Conservation (phyloP, 495 filamentous ascomycete species). For the Hypomontagnella monticulosa region DNA sequence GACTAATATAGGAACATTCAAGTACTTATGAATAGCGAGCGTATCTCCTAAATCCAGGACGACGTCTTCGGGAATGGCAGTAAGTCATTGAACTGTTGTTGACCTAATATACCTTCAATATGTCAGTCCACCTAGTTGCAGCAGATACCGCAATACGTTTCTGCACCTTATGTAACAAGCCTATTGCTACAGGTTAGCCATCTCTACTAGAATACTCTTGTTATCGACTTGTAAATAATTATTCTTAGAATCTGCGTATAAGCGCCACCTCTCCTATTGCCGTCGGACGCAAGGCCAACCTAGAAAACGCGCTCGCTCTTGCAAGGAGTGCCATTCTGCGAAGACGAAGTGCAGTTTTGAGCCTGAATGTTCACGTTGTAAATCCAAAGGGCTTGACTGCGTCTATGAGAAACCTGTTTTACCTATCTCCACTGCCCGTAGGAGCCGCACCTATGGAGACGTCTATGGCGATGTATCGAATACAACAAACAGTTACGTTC, state of each 20-base stretch:
- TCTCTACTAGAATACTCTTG: background rate
- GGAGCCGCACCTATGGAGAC: background rate
- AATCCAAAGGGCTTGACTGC: slow-evolving; percentile 26
- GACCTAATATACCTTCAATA: background rate
- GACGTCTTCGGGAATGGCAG: too few species aligned
- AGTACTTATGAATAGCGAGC: too few species aligned
- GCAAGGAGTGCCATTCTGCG: slow-evolving; percentile 42
- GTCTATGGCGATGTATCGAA: background rate
- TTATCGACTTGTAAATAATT: background rate
- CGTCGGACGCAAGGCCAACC: slow-evolving; percentile 32
- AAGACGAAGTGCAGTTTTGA: slow-evolving; percentile 46
- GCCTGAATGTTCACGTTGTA: slow-evolving; percentile 35
- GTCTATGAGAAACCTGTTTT: slow-evolving; percentile 32
- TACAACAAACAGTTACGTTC: background rate
- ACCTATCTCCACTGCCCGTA: background rate
- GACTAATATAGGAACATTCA: too few species aligned
- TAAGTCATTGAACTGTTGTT: too few species aligned
- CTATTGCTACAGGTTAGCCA: slow-evolving; percentile 37
- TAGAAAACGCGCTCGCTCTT: slow-evolving; percentile 41
- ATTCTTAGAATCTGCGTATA: slow-evolving; percentile 40
- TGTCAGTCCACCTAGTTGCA: background rate
- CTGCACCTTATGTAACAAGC: slow-evolving; percentile 35
- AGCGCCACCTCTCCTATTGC: slow-evolving; percentile 40
- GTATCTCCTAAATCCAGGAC: too few species aligned
- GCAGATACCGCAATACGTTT: background rate